A percentile compares a stretch with the other conserved stretches of the same genome.
phyloP scores from a whole-genome alignment of 1,284 basidiomycete species.

The Pulveroboletus ridleyi region DNA sequence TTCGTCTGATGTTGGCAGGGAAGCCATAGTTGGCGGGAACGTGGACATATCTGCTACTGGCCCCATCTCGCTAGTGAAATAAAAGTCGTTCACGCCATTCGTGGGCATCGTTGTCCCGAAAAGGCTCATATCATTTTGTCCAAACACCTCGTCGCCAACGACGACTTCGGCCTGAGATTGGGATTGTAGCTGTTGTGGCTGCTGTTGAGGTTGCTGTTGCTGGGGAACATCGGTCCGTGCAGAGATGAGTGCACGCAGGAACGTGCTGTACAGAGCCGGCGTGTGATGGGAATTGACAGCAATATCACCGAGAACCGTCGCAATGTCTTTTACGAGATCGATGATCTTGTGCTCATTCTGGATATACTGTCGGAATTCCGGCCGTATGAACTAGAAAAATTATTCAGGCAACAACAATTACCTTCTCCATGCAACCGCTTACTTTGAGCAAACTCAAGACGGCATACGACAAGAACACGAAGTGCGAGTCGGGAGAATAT shows the following conservation, averaged over 20 bases:
- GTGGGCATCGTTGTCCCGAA: constrained; percentile 31
- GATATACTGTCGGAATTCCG: constrained; percentile 80
- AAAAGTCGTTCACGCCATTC: constrained; percentile 54
- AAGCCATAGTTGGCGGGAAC: constrained; percentile 84
- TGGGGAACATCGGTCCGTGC: constrained; percentile 55
- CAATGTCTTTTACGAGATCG: constrained; percentile 80
- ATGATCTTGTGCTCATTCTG: constrained; percentile 79
- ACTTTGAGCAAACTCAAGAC: constrained; percentile 90
- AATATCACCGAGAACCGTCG: constrained; percentile 77
- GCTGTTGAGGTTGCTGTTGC: constrained; percentile 22
- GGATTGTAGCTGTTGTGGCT: constrained; percentile 7
- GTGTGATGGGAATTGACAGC: constrained; percentile 83
- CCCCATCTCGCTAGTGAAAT: constrained; percentile 81
- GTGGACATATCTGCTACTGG: constrained; percentile 79
- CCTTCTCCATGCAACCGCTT: constrained; percentile 28
- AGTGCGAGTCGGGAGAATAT: constrained; percentile 92
- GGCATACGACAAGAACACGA: constrained; percentile 90
- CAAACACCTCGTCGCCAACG: constrained; percentile 30
- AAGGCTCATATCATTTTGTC: constrained; percentile 34
- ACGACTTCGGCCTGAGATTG: constrained; percentile 33
- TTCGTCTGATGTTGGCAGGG: constrained; percentile 52
- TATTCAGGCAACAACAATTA: constrained; percentile 16
- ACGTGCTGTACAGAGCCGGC: constrained; percentile 85
- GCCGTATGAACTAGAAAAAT: constrained; percentile 69
- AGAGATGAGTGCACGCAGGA: constrained; percentile 81